Base-by-base conservation (phyloP, 805 yeast species). In the Suhomyces faveliae region DNA sequence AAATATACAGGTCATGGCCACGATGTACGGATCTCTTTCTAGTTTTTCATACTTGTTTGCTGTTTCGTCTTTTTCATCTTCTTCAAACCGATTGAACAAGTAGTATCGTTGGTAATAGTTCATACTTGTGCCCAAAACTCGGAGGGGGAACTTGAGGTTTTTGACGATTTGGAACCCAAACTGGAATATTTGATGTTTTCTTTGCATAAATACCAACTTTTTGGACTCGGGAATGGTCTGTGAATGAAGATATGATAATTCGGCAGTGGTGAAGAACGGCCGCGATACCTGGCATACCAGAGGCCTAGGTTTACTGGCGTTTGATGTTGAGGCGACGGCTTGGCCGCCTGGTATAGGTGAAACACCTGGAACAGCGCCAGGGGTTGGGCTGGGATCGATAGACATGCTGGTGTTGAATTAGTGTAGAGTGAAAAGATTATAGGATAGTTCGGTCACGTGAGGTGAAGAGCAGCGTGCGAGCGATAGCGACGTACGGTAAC, bases 21-120 rank as follows among this genome's bases (percentile, higher is more conserved):
- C 78, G 39, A 84, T 83, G 53, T 74, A 74, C 39, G 83, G 80
- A 45, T 77, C 72, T 37, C 60, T 66, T 43, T 68, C 74, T 24
- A 64, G 55, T 13, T 19, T 23, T 4, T 33, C 37, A 15, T 17
- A 33, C n/a, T 33, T 33, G 8, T 43, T 52, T 9, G 55, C 60
- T 22, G 59, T 54, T 43, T 57, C 62, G 39, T 59, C 62, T 35
- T 53, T 50, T 10, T 76, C 73, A 21, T 43, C 45, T 9, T 60
- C 67, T 38, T 78, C 81, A 57, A 84, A 84, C 51, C 68, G 67
- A 59, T 87, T 85, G 63, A 84, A 82, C 12, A 89, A 69, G 57
- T 79, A 83, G 57, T 76, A 85, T 42, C 89, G 69, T 55, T 89
- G 96, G 59, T 83, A 85, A 53, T 83, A 83, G 51, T 81, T 77